Evolutionary conservation across 2,329 filamentous ascomycete genomes (phyloP), one percentile per base, ranked within the genome.

Genomic region (Fusarium sp.): DNA sequence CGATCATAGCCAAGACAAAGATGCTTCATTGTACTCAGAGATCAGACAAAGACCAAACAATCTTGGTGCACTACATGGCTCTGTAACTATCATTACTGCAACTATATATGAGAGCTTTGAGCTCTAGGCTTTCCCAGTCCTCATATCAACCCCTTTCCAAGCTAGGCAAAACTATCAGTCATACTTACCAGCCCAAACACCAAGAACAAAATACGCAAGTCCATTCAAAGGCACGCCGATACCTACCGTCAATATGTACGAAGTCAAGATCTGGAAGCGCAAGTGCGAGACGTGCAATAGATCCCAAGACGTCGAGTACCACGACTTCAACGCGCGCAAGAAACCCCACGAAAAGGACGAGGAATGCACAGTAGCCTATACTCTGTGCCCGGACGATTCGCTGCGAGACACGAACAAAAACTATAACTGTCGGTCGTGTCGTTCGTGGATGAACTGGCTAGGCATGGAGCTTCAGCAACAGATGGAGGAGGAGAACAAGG

Each of bases 351-450:
- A n/a, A 25, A 12, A 32, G 10, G 15, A 24, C 22, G 28, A 28
- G 7, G 22, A 26, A 11, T 31, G 26, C 10, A 11, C n/a, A 7
- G 19, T 31, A 11, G 19, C 43, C 11, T 36, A 34, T 3, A 53
- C 45, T n/a, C n/a, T 15, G 4, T 42, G 39, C 1, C 58, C 43
- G 2, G 22, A 44, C 5, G 8, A 31, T 4, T 41, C 39, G 12
- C 15, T 61, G 4, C 15, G 32, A 12, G 58, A 55, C 29, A 38
- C 39, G 12, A 32, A 56, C 29, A 29, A 9, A n/a, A 56, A 56
- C 34, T 61, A 41, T 38, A 28, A n/a, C 4, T 61, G 58, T 4
- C 40, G 58, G 3, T 10, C 44, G 6, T 61, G 58, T 38, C 58
- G 51, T 22, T 45, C 39, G 7, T 19, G 22, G 8, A 40, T 45